Percentiles rank a stretch among this genome's conserved stretches.
Evolutionary conservation across 495 filamentous ascomycete species (phyloP).

Genomic region (Penicillium lividum): DNA sequence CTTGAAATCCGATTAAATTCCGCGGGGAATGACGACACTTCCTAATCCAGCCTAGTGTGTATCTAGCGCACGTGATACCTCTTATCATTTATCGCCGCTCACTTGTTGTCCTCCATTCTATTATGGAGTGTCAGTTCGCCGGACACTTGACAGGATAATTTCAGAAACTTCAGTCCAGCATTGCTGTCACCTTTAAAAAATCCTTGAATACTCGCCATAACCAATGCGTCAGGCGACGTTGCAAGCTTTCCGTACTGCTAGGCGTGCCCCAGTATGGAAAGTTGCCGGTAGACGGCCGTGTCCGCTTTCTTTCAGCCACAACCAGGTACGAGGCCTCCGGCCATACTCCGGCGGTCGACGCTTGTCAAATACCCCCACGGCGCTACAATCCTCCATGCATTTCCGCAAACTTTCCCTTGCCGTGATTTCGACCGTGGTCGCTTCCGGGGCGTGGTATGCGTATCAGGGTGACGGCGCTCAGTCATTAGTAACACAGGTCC

Average conservation of each 20-base stretch:
- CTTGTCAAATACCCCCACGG: slow-evolving; percentile 35
- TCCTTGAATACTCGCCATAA: slow-evolving; percentile 7
- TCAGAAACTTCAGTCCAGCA: slow-evolving; percentile 9
- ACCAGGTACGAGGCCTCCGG: slow-evolving; percentile 48
- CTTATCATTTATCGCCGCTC: slow-evolving; percentile 14
- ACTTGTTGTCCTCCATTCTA: slow-evolving; percentile 3
- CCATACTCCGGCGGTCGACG: slow-evolving; percentile 42
- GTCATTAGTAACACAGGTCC: slow-evolving; percentile 28
- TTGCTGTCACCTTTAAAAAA: slow-evolving; percentile 2
- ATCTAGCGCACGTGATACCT: slow-evolving; percentile 23
- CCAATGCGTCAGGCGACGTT: slow-evolving; percentile 67
- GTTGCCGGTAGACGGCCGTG: slow-evolving; percentile 47
- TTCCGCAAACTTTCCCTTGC: slow-evolving; percentile 63
- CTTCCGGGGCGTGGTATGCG: slow-evolving; percentile 66
- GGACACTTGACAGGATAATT: slow-evolving; percentile 10
- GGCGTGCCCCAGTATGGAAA: slow-evolving; percentile 57
- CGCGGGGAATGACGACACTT: slow-evolving; percentile 48
- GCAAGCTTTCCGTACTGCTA: slow-evolving; percentile 63
- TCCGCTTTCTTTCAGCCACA: slow-evolving; percentile 44
- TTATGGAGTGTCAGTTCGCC: slow-evolving; percentile 2
- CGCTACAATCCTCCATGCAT: slow-evolving; percentile 61
- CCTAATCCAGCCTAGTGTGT: slow-evolving; percentile 32
- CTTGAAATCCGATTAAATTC: slow-evolving; percentile 14
- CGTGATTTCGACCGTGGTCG: slow-evolving; percentile 60
- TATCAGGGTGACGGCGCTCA: slow-evolving; percentile 48